These are phyloP conservation scores for Solanum boliviense DNA, from an alignment of 257 asterid species.

Conservation along the genomic window DNA sequence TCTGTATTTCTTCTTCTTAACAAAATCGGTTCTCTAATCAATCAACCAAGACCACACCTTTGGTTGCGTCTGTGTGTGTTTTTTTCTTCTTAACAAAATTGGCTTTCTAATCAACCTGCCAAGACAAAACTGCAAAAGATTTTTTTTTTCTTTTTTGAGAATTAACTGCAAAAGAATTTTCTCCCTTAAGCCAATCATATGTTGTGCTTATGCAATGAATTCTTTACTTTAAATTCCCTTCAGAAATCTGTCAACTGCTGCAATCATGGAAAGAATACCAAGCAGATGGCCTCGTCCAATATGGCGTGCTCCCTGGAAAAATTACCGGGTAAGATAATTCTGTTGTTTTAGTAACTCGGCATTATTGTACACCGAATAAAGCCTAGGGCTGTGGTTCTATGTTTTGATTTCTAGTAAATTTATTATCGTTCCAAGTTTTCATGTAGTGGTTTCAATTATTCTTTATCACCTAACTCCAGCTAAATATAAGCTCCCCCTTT, in stretches of 20 bases:
- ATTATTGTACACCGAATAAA: neutral
- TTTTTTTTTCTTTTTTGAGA: neutral
- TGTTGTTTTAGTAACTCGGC: neutral
- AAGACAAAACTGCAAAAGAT: neutral
- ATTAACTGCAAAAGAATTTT: neutral
- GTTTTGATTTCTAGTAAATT: neutral
- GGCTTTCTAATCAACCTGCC: neutral
- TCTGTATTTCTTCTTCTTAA: neutral
- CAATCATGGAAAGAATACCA: slow-evolving; percentile 97
- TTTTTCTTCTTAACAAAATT: neutral
- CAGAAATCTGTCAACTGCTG: slow-evolving; percentile 91
- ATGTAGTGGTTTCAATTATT: neutral
- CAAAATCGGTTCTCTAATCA: neutral
- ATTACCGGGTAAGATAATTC: slow-evolving; percentile 64
- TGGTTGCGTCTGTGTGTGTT: neutral
- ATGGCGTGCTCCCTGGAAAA: slow-evolving; percentile 98
- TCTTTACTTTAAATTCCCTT: neutral
- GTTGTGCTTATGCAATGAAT: neutral
- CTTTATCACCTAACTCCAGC: neutral
- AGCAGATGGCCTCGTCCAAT: slow-evolving; percentile 97
- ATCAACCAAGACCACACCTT: neutral
- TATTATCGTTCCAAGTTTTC: neutral
- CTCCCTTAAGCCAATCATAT: neutral
- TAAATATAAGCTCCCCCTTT: neutral
- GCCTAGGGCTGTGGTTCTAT: neutral